Conservation (phyloP, 164 flowering plant genomes). For the Dillenia turbinata region DNA sequence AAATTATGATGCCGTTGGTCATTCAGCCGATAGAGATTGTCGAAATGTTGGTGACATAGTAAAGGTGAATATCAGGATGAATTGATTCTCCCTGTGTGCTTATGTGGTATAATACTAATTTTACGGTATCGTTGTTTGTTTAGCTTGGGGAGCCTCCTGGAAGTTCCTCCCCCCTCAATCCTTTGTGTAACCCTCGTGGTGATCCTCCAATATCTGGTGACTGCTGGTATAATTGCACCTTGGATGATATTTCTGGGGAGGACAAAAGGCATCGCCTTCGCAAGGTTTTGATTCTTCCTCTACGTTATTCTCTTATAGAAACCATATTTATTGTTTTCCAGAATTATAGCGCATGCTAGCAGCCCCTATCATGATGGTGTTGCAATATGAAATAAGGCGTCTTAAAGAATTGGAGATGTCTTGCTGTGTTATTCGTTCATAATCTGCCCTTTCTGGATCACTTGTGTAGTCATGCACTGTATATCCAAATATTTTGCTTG, state of each 20-base stretch:
- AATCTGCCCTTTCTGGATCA: too few species aligned
- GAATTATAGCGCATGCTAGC: too few species aligned
- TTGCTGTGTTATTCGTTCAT: too few species aligned
- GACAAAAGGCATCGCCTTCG: slow-evolving; percentile 90
- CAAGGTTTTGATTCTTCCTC: slow-evolving; percentile 43
- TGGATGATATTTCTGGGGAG: slow-evolving; percentile 84
- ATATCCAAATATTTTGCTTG: too few species aligned
- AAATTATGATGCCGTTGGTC: slow-evolving; percentile 99
- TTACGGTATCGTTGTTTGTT: background rate
- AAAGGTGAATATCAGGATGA: slow-evolving; percentile 51
- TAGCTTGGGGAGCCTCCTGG: slow-evolving; percentile 94
- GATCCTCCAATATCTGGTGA: slow-evolving; percentile 89
- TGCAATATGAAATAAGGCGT: too few species aligned
- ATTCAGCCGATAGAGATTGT: slow-evolving; percentile 93
- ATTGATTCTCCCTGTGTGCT: background rate
- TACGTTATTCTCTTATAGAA: background rate
- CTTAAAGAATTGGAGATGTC: too few species aligned
- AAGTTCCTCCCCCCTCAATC: slow-evolving; percentile 39
- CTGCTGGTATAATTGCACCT: slow-evolving; percentile 98
- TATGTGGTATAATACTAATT: background rate
- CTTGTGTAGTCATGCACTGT: too few species aligned
- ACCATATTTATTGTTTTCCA: background rate
- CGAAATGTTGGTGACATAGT: slow-evolving; percentile 77
- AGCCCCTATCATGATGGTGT: too few species aligned
- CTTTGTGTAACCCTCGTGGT: slow-evolving; percentile 86